Conservation (phyloP, 1,284 basidiomycete genomes). For the Apiotrichum veenhuisii region DNA sequence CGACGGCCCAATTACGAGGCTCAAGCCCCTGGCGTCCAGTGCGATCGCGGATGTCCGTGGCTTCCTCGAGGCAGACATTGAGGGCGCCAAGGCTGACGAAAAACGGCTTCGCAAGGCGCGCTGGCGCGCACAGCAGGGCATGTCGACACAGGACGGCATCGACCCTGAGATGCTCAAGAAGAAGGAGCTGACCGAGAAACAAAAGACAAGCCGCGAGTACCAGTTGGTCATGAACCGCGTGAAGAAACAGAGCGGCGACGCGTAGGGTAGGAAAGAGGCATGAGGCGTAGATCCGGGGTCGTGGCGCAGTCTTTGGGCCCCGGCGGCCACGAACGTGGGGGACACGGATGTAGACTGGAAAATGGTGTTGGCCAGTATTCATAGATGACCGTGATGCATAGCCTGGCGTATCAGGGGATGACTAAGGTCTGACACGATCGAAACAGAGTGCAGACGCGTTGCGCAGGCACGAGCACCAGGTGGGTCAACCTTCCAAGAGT, state of each 20-base stretch:
- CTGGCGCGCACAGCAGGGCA: constrained; percentile 56
- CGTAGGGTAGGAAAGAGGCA: neutral
- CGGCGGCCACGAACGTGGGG: too few species aligned
- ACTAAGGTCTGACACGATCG: too few species aligned
- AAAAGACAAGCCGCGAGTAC: constrained; percentile 45
- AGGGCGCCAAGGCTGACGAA: constrained; percentile 61
- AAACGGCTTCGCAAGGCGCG: constrained; percentile 69
- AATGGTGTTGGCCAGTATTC: too few species aligned
- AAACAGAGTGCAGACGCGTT: too few species aligned
- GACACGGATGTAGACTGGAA: too few species aligned
- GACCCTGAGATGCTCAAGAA: constrained; percentile 18
- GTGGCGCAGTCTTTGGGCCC: neutral
- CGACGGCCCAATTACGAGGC: constrained; percentile 33
- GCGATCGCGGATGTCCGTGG: constrained; percentile 73
- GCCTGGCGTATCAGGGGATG: too few species aligned
- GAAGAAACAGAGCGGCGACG: constrained; percentile 32
- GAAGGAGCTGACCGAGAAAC: constrained; percentile 36
- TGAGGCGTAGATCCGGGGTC: neutral
- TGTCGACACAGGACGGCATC: constrained; percentile 39
- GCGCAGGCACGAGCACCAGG: too few species aligned
- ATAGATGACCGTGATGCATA: too few species aligned
- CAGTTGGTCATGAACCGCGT: constrained; percentile 44
- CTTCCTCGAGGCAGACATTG: constrained; percentile 68
- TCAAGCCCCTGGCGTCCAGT: constrained; percentile 63
- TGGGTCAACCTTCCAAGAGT: too few species aligned